Evolutionary conservation across 192 early-diverging fungal genomes (phyloP).

Genomic region (Coemansia reversa): DNA sequence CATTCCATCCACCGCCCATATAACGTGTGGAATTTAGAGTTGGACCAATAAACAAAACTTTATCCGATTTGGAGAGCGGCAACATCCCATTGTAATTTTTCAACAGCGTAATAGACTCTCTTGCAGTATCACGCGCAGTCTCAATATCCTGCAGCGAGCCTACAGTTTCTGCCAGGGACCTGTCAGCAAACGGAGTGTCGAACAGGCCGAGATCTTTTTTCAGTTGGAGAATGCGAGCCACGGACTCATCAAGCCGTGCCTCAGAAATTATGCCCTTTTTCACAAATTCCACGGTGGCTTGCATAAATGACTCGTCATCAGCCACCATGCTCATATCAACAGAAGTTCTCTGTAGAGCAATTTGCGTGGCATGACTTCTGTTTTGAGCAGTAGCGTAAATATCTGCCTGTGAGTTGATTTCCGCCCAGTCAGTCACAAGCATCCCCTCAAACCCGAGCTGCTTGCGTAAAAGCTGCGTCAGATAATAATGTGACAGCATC

Average conservation of each 20-base stretch:
- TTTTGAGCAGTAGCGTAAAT: conserved; percentile 48
- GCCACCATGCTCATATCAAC: conserved; percentile 68
- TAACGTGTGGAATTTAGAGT: conserved; percentile 58
- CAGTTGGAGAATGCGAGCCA: conserved; percentile 59
- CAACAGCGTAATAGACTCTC: conserved; percentile 61
- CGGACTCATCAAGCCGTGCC: conserved; percentile 55
- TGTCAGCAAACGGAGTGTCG: conserved; percentile 45
- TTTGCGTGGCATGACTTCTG: conserved; percentile 45
- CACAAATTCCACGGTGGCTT: conserved; percentile 43
- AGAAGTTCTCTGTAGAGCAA: conserved; percentile 52
- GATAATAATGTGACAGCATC: conserved; percentile 57
- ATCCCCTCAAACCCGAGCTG: conserved; percentile 59
- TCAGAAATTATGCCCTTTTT: conserved; percentile 32
- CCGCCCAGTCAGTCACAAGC: conserved; percentile 64
- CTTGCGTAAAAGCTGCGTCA: conserved; percentile 55
- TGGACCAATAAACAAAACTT: conserved; percentile 59
- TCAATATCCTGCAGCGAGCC: conserved; percentile 55
- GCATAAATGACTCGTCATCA: conserved; percentile 56
- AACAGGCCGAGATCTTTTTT: conserved; percentile 69
- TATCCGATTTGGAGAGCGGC: conserved; percentile 49
- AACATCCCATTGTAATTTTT: conserved; percentile 56
- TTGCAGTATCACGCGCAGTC: conserved; percentile 52
- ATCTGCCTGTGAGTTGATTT: conserved; percentile 56
- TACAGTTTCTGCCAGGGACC: conserved; percentile 37
- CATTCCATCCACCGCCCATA: conserved; percentile 62